Conservation (phyloP, 768 basidiomycete genomes). For the Lentinus brumalis region DNA sequence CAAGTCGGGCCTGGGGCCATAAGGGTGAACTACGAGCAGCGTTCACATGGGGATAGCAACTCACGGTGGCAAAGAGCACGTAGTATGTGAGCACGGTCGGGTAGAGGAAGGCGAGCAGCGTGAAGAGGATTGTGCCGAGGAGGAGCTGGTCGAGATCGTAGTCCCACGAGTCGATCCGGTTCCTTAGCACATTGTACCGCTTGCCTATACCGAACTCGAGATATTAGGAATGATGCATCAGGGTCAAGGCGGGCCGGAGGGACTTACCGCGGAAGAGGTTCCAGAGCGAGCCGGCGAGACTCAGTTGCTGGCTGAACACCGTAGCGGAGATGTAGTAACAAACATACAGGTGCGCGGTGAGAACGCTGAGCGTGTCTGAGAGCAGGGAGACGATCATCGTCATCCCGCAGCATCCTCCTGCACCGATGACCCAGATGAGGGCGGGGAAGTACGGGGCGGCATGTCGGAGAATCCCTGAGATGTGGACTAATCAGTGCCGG, state of each 20-base stretch:
- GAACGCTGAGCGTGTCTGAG: constrained; percentile 63
- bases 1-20: constrained; percentile 51
- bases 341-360: constrained; percentile 72
- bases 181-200: constrained; percentile 82
- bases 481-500: constrained; percentile 1
- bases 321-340: constrained; percentile 65
- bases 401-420: constrained; percentile 44
- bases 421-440: constrained; percentile 31
- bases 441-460: constrained; percentile 40
- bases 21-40: not conserved
- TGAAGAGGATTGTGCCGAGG: constrained; percentile 91
- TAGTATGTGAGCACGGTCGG: constrained; percentile 91
- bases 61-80: constrained; percentile 71
- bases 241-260: not conserved
- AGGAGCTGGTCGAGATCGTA: constrained; percentile 94
- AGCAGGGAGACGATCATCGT: constrained; percentile 69
- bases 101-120: constrained; percentile 75
- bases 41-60: constrained; percentile 28
- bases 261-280: constrained; percentile 83
- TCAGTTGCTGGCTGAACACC: constrained; percentile 63
- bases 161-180: constrained; percentile 86
- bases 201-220: constrained; percentile 60
- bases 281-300: constrained; percentile 70
- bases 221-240: not conserved
- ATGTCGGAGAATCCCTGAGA: constrained; percentile 27